phyloP scores from a whole-genome alignment of 352 stramenopile genomes.

The Globisporangium irregulare region DNA sequence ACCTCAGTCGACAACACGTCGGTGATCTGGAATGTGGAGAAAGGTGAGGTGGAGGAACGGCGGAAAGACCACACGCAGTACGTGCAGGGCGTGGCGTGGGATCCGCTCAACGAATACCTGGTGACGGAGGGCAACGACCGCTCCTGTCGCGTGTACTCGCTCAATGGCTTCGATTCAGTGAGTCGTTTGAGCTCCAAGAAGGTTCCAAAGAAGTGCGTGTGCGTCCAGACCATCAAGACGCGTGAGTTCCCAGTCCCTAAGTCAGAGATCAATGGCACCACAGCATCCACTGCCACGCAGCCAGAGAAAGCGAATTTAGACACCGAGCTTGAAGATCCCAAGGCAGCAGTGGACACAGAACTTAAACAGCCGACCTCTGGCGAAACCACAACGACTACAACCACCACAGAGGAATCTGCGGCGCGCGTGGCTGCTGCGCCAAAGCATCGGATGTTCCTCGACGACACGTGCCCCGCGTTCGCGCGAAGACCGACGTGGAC shows the following conservation, averaged over 20 bases:
- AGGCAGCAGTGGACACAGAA: constrained; percentile 8
- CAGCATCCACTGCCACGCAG: not conserved
- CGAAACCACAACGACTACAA: not conserved
- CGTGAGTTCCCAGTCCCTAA: constrained; percentile 45
- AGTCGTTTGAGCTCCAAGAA: constrained; percentile 61
- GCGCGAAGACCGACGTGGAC: constrained; percentile 92
- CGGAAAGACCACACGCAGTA: constrained; percentile 95
- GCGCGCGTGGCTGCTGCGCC: constrained; percentile 14
- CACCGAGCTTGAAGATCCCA: constrained; percentile 13
- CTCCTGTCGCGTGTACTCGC: constrained; percentile 91
- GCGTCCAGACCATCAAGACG: constrained; percentile 76
- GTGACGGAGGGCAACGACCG: constrained; percentile 94
- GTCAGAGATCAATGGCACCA: not conserved
- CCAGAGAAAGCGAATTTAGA: constrained; percentile 1
- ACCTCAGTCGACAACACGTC: constrained; percentile 92
- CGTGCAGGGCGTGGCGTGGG: constrained; percentile 95
- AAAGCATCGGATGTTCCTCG: constrained; percentile 90
- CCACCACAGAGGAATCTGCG: constrained; percentile 1
- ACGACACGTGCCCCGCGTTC: constrained; percentile 95
- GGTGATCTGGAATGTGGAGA: constrained; percentile 86
- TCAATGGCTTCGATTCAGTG: constrained; percentile 57
- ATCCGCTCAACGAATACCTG: constrained; percentile 93
- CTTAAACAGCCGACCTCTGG: constrained; percentile 5
- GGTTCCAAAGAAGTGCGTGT: constrained; percentile 63
- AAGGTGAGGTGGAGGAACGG: constrained; percentile 72